phyloP scores from a whole-genome alignment of 1,284 basidiomycete genomes.

The Austroboletus niveus region DNA sequence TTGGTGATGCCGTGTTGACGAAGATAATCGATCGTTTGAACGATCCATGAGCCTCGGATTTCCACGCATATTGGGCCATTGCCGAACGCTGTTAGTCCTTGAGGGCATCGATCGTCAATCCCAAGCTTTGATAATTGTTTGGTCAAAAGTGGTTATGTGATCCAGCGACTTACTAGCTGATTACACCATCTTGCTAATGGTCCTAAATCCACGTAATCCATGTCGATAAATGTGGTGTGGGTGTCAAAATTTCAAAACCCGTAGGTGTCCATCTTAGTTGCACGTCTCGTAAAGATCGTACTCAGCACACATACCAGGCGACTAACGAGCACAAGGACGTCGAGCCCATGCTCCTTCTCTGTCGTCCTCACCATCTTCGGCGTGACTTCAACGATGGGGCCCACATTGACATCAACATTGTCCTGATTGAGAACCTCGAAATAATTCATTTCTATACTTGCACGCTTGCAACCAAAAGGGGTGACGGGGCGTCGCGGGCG shows the following conservation, averaged over 20 bases:
- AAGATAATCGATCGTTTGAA: slow-evolving; percentile 14
- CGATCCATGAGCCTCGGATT: slow-evolving; percentile 10
- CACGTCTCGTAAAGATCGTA: too few species aligned
- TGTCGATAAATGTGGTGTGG: background rate
- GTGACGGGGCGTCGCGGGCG: slow-evolving; percentile 13
- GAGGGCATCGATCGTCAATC: slow-evolving; percentile 21
- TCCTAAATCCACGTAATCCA: slow-evolving; percentile 17
- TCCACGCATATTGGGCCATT: slow-evolving; percentile 9
- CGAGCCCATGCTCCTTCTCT: slow-evolving; percentile 10
- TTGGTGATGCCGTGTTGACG: slow-evolving; percentile 12
- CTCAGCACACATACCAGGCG: slow-evolving; percentile 4
- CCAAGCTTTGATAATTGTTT: slow-evolving; percentile 7
- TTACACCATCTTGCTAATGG: slow-evolving; percentile 13
- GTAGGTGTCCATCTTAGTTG: background rate
- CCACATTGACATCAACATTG: slow-evolving; percentile 11
- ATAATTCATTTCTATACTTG: slow-evolving; percentile 7
- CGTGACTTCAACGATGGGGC: slow-evolving; percentile 14
- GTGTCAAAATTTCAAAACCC: slow-evolving; percentile 12
- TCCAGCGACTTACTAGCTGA: slow-evolving; percentile 12
- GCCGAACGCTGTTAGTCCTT: slow-evolving; percentile 13
- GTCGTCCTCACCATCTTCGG: slow-evolving; percentile 11
- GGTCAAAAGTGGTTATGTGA: too few species aligned
- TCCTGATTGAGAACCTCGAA: slow-evolving; percentile 19
- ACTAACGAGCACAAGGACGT: slow-evolving; percentile 16
- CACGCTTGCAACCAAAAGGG: slow-evolving; percentile 10